Evolutionary conservation across 345 rosid species (phyloP).

Genomic region (Rhizophora mangle): DNA sequence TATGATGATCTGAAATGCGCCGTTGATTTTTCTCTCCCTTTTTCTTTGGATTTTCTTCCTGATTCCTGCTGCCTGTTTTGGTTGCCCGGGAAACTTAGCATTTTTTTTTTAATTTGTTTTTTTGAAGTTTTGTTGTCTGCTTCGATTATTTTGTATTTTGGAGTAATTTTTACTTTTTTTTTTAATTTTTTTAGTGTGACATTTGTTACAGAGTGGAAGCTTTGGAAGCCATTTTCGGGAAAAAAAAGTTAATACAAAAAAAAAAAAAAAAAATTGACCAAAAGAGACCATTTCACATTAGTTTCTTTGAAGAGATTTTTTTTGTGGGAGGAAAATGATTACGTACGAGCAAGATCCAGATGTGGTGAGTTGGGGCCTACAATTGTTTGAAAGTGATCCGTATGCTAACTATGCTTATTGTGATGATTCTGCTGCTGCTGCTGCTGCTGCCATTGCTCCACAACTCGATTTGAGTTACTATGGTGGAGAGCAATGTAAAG

Average conservation of each 20-base stretch:
- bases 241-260: background rate
- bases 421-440: constrained; percentile 12
- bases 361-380: constrained; percentile 57
- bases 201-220: constrained; percentile 12
- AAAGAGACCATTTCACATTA: background rate
- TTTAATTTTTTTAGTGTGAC: background rate
- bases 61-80: constrained; percentile 3
- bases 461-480: constrained; percentile 39
- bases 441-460: background rate
- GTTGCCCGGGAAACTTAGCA: background rate
- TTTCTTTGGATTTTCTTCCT: background rate
- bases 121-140: background rate
- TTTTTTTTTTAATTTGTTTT: too few relatives aligned
- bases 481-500: constrained; percentile 36
- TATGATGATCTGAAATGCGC: too few relatives aligned
- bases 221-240: background rate
- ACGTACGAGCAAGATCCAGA: constrained; percentile 58
- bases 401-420: constrained; percentile 41
- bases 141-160: background rate
- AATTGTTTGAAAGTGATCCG: constrained; percentile 50
- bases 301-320: background rate
- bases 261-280: background rate
- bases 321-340: constrained; percentile 27
- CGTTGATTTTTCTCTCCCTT: background rate
- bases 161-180: background rate